Base-by-base conservation (phyloP, 2,329 filamentous ascomycete species). In the Pyrenophora teres region DNA sequence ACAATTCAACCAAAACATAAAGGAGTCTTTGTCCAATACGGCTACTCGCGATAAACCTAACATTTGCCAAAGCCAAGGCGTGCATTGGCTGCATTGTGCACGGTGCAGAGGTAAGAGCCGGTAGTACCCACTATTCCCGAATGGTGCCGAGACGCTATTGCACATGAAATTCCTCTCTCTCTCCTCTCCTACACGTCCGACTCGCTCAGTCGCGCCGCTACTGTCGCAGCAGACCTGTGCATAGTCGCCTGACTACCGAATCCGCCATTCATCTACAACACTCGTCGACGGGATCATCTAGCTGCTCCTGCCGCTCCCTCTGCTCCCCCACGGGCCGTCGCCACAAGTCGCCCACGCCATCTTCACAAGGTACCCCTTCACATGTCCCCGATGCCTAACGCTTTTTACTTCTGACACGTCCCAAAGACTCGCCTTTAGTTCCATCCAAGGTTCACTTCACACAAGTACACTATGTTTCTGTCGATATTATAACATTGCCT, bases 401-500 rank as follows among this genome's bases (percentile, higher is more conserved):
- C 45, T 46, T 42, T 44, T 52, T 62, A 56, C 46, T 56, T 60
- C 63, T 65, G 57, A 68, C 65, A 63, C 59, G 48, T 49, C 40
- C 19, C 50, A 52, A 45, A 43, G 50, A 48, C 54, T 10, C 56
- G 50, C 57, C 60, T 50, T 51, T 59, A 52, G 46, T 50, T 56
- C 64, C 64, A 60, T 61, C 52, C 59, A 61, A 63, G 65, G 67
- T 70, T 68, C 62, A 64, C 62, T 42, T 49, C 57, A 49, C 51
- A 56, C 52, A 46, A 51, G 53, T 61, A 51, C 68, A 67, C 48
- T 52, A 74, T 74, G 72, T 66, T 69, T 49, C 52, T 67, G 45
- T 61, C 57, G 45, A 70, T 70, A 68, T 74, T 69, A 73, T 74
- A 74, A 65, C 70, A 57, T 46, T 55, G 52, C 67, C 70, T 72